A percentile compares a stretch with the other conserved stretches of the same genome.
Evolutionary conservation across 2,329 filamentous ascomycete genomes (phyloP).

Genomic region (Sphaceloma murrayae): DNA sequence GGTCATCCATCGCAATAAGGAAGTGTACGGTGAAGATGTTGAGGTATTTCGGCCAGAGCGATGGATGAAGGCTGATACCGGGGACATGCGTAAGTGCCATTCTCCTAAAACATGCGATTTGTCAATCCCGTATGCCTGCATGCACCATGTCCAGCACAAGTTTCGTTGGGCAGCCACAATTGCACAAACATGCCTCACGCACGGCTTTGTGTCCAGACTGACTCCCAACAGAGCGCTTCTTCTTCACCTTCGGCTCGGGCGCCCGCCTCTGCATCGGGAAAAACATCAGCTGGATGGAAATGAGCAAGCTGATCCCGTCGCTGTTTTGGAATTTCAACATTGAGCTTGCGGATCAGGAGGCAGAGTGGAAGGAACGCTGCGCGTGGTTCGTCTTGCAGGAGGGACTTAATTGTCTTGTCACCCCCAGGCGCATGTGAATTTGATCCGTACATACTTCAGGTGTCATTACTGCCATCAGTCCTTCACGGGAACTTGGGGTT

Average conservation of each 20-base stretch:
- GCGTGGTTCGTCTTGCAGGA: conserved; percentile 29
- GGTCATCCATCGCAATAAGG: conserved; percentile 26
- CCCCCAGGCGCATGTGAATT: conserved; percentile 16
- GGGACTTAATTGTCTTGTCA: conserved; percentile 23
- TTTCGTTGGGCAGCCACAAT: too few relatives aligned
- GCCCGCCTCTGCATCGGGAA: conserved; percentile 24
- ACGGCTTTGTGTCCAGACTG: neutral
- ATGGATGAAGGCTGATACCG: conserved; percentile 26
- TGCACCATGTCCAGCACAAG: neutral
- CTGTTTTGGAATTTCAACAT: conserved; percentile 30
- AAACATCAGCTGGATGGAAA: conserved; percentile 31
- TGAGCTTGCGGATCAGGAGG: conserved; percentile 26
- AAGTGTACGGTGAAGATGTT: conserved; percentile 27
- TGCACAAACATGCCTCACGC: conserved; percentile 14
- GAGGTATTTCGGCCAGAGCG: conserved; percentile 30
- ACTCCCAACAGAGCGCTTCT: conserved; percentile 27
- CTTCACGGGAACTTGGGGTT: too few relatives aligned
- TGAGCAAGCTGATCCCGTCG: conserved; percentile 29
- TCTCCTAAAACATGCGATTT: neutral
- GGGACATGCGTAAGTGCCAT: conserved; percentile 19
- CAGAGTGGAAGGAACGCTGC: conserved; percentile 26
- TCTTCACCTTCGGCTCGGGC: conserved; percentile 30
- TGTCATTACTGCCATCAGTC: too few relatives aligned
- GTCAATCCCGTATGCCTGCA: neutral
- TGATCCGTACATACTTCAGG: too few relatives aligned